These are phyloP conservation scores for Diaporthe aspalathi DNA, from an alignment of 2,329 filamentous ascomycete species.

Conservation along the genomic window DNA sequence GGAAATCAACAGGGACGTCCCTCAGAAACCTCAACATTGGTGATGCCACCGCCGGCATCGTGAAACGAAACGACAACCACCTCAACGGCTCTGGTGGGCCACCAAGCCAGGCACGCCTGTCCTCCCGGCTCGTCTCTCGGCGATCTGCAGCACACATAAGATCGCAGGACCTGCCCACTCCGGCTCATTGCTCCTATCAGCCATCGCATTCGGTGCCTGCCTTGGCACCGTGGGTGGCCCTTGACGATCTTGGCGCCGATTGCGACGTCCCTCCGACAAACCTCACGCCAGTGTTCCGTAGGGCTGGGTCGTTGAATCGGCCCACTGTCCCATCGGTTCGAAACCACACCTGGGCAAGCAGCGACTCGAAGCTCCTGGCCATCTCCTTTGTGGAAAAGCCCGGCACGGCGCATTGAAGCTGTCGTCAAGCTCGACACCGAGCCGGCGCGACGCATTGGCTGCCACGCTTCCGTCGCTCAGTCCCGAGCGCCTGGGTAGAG, in stretches of 20 bases:
- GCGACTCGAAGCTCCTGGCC: not conserved
- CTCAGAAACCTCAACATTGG: slow-evolving; percentile 8
- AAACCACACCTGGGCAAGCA: not conserved
- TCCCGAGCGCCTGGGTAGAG: slow-evolving; percentile 16
- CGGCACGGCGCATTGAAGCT: slow-evolving; percentile 4
- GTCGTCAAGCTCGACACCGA: not conserved
- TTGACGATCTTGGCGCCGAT: slow-evolving; percentile 22
- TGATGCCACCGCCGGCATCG: slow-evolving; percentile 11
- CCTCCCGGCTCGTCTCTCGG: slow-evolving; percentile 1
- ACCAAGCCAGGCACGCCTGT: too few species aligned
- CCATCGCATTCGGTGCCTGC: not conserved
- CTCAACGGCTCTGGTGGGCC: slow-evolving; percentile 26
- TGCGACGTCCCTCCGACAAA: slow-evolving; percentile 13
- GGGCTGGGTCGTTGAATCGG: slow-evolving; percentile 25
- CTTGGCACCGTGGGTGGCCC: not conserved
- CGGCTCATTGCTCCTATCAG: not conserved
- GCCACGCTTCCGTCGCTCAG: not conserved
- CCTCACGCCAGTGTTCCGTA: slow-evolving; percentile 21
- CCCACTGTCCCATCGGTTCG: slow-evolving; percentile 14
- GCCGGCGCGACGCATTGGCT: not conserved
- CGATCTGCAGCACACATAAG: slow-evolving; percentile 24
- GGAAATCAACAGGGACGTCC: slow-evolving; percentile 24
- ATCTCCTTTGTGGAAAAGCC: slow-evolving; percentile 15
- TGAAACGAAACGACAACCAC: slow-evolving; percentile 29
- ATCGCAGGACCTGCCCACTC: slow-evolving; percentile 3